These are phyloP conservation scores for Abelmoschus esculentus DNA, from an alignment of 345 rosid genomes.

Conservation along the genomic window DNA sequence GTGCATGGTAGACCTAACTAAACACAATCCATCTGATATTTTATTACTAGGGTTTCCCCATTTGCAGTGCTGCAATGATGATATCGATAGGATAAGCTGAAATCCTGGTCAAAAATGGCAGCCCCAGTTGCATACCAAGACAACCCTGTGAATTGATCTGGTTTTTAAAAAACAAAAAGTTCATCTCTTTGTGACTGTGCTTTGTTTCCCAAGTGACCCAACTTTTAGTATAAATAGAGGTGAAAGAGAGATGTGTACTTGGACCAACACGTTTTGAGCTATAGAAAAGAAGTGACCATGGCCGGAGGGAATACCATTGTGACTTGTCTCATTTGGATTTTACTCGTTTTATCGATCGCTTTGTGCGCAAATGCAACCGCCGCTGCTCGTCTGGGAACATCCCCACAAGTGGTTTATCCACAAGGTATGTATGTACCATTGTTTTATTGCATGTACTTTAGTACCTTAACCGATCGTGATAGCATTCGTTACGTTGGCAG, in stretches of 20 bases:
- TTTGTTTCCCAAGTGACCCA: not conserved
- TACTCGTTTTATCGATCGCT: constrained; percentile 16
- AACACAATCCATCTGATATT: not conserved
- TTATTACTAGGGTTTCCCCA: not conserved
- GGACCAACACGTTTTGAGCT: not conserved
- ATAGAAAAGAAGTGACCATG: constrained; percentile 3
- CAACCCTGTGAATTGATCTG: not conserved
- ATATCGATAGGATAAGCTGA: not conserved
- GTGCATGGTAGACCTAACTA: not conserved
- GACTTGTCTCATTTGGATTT: constrained; percentile 16
- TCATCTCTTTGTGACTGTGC: not conserved
- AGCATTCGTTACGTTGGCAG: not conserved
- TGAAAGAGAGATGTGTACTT: constrained; percentile 5
- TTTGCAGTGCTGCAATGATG: not conserved
- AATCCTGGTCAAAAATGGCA: not conserved
- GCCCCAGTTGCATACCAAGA: not conserved
- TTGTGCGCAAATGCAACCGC: constrained; percentile 21
- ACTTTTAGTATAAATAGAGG: constrained; percentile 3
- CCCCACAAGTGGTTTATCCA: not conserved
- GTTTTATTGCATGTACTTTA: not conserved
- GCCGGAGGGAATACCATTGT: constrained; percentile 9
- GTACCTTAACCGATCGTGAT: not conserved
- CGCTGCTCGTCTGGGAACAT: constrained; percentile 12
- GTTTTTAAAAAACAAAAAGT: not conserved
- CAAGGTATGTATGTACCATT: not conserved